Percentiles rank a stretch among this genome's conserved stretches.
These are phyloP conservation scores for Pascua sp. DNA, from an alignment of 1,284 basidiomycete genomes.

Conservation along the genomic window DNA sequence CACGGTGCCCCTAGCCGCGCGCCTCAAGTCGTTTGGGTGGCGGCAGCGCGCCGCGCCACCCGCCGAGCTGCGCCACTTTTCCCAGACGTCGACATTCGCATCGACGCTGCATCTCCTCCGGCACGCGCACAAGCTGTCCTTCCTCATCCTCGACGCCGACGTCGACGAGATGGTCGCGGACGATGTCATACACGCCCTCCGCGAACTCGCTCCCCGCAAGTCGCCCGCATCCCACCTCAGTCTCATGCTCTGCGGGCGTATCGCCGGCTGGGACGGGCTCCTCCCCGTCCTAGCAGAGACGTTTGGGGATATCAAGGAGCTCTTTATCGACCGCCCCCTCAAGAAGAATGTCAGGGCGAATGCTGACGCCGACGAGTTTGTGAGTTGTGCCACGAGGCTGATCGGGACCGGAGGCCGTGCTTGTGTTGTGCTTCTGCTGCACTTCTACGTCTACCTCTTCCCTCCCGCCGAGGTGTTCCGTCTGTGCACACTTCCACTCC, in stretches of 20 bases:
- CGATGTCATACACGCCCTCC: slow-evolving; percentile 31
- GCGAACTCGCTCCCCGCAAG: slow-evolving; percentile 25
- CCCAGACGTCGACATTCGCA: slow-evolving; percentile 37
- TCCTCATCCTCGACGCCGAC: slow-evolving; percentile 43
- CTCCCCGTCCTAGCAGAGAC: slow-evolving; percentile 30
- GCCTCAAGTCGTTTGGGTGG: slow-evolving; percentile 43
- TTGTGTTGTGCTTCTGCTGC: no score
- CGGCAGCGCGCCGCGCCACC: slow-evolving; percentile 39
- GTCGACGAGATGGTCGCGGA: slow-evolving; percentile 29
- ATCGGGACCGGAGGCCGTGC: no score
- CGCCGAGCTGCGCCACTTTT: slow-evolving; percentile 25
- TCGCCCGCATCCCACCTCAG: slow-evolving; percentile 21
- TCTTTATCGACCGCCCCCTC: slow-evolving; percentile 43
- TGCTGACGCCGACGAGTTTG: slow-evolving; percentile 28
- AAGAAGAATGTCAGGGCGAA: slow-evolving; percentile 23
- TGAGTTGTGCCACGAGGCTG: slow-evolving; percentile 18
- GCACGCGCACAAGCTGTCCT: slow-evolving; percentile 34
- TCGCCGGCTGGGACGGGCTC: slow-evolving; percentile 36
- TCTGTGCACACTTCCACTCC: no score
- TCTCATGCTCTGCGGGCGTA: slow-evolving; percentile 44
- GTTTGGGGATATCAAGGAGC: slow-evolving; percentile 38
- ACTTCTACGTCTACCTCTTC: no score
- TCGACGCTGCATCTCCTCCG: slow-evolving; percentile 36
- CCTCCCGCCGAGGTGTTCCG: no score
- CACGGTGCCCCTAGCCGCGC: slow-evolving; percentile 20